These are phyloP conservation scores for Monsonia emarginata DNA, from an alignment of 441 rosid genomes.

Conservation along the genomic window DNA sequence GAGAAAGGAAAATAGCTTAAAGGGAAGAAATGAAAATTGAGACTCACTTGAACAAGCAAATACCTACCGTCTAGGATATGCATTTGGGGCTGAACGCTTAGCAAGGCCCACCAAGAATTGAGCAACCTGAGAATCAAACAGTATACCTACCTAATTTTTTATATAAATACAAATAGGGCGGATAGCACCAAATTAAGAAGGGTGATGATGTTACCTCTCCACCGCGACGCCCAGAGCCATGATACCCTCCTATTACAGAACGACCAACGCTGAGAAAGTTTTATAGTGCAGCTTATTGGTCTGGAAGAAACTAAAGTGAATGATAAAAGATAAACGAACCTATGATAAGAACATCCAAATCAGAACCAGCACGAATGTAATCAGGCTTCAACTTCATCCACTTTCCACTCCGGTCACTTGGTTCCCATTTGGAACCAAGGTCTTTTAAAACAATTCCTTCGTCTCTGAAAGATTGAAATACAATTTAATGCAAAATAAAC, in stretches of 20 bases:
- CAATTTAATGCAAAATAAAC: slow-evolving; percentile 2
- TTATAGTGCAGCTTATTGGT: slow-evolving; percentile 5
- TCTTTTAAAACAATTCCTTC: slow-evolving; percentile 88
- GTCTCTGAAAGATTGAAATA: slow-evolving; percentile 38
- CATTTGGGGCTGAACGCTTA: slow-evolving; percentile 49
- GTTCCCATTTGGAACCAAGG: slow-evolving; percentile 92
- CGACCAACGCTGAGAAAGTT: slow-evolving; percentile 2
- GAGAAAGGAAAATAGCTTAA: background rate
- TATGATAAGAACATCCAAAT: slow-evolving; percentile 82
- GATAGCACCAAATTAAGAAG: slow-evolving; percentile 9
- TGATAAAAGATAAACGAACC: slow-evolving; percentile 38
- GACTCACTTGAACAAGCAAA: background rate
- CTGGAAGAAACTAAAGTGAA: slow-evolving; percentile 4
- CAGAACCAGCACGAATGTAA: slow-evolving; percentile 70
- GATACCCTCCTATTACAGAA: slow-evolving; percentile 67
- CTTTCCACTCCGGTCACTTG: slow-evolving; percentile 92
- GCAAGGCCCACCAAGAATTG: slow-evolving; percentile 92
- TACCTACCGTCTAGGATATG: slow-evolving; percentile 65
- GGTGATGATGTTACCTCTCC: slow-evolving; percentile 52
- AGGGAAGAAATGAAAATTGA: background rate
- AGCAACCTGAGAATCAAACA: slow-evolving; percentile 44
- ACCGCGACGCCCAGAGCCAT: slow-evolving; percentile 96
- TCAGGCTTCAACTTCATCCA: slow-evolving; percentile 97
- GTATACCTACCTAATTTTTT: background rate
- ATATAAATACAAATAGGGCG: background rate